phyloP scores from a whole-genome alignment of 768 basidiomycete species.

The Mycena crocata region DNA sequence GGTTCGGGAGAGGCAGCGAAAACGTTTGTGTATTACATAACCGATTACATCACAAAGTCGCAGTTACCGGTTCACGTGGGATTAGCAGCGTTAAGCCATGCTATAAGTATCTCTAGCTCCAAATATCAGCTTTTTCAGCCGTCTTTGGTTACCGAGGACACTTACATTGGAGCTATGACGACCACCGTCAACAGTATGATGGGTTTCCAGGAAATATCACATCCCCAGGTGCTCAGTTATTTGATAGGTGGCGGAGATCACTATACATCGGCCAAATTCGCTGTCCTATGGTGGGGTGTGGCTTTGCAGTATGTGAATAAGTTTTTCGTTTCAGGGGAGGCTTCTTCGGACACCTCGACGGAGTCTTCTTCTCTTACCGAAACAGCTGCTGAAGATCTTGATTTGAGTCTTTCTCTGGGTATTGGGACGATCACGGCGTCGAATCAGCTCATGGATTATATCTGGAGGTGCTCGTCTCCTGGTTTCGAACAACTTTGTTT shows the following conservation, averaged over 20 bases:
- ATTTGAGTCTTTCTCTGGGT: background rate
- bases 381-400: background rate
- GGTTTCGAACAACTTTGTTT: background rate
- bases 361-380: no score
- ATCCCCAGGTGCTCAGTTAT: constrained; percentile 45
- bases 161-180: background rate
- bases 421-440: background rate
- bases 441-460: constrained; percentile 1
- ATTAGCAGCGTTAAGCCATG: constrained; percentile 18
- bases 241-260: constrained; percentile 36
- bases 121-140: background rate
- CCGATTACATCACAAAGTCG: constrained; percentile 48
- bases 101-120: background rate
- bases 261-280: constrained; percentile 35
- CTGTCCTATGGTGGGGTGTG: constrained; percentile 7
- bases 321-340: background rate
- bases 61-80: constrained; percentile 32
- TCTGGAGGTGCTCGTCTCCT: background rate
- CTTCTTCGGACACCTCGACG: no score
- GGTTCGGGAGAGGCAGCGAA: constrained; percentile 43
- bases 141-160: background rate
- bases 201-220: constrained; percentile 40
- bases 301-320: background rate
- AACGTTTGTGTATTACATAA: constrained; percentile 45
- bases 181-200: constrained; percentile 36